phyloP scores from a whole-genome alignment of 2,329 filamentous ascomycete genomes.

The Penicillium occitanis region DNA sequence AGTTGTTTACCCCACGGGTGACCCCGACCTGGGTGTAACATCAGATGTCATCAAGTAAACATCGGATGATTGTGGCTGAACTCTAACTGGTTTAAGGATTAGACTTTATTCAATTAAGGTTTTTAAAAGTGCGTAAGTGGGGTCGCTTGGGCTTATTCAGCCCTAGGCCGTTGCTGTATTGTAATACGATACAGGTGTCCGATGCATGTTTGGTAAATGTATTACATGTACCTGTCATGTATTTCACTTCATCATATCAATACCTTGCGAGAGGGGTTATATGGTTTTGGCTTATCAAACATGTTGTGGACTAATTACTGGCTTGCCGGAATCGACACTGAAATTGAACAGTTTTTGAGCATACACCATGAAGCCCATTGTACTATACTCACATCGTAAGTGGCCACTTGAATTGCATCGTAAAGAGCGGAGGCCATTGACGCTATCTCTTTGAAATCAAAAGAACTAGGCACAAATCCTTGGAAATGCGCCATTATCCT shows the following conservation, averaged over 20 bases:
- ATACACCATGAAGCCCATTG: conserved; percentile 4
- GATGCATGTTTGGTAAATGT: neutral
- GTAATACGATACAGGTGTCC: neutral
- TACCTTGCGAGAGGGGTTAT: neutral
- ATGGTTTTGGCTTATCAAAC: neutral
- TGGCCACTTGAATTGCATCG: too few species aligned
- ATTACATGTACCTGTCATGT: neutral
- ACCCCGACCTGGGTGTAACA: conserved; percentile 3
- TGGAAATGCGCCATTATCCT: conserved; percentile 30
- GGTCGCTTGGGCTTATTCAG: neutral
- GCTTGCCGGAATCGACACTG: too few species aligned
- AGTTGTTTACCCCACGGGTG: conserved; percentile 5
- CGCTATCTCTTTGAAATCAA: neutral
- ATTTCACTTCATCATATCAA: too few species aligned
- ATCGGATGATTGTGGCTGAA: neutral
- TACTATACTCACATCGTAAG: conserved; percentile 16
- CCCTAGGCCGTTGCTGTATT: neutral
- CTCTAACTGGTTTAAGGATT: conserved; percentile 6
- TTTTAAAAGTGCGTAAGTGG: neutral
- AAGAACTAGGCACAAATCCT: conserved; percentile 17
- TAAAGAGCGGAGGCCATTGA: neutral
- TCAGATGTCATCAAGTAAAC: neutral
- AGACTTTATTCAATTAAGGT: neutral
- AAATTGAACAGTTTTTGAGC: too few species aligned
- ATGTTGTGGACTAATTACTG: neutral